phyloP scores from a whole-genome alignment of 176 grass and related monocot species.

The Ampelocalamus luodianensis region DNA sequence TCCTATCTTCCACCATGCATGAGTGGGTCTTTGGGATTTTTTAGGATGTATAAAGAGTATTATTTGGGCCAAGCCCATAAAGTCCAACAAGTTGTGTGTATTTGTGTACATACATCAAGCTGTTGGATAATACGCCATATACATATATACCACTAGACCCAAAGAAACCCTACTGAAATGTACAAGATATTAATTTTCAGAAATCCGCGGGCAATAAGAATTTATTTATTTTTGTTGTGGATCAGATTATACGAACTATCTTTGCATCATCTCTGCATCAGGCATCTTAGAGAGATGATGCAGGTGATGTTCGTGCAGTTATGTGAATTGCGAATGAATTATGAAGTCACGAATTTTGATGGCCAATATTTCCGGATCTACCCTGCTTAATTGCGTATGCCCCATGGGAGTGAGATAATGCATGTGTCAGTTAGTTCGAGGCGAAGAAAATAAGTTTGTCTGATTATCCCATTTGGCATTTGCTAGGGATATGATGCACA shows the following conservation, averaged over 20 bases:
- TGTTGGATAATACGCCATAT: not conserved
- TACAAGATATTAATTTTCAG: not conserved
- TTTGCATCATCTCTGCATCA: not conserved
- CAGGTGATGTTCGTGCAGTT: not conserved
- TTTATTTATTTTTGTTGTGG: not conserved
- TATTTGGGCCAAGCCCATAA: too few relatives aligned
- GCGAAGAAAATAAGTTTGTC: not conserved
- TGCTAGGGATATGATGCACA: not conserved
- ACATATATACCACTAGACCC: not conserved
- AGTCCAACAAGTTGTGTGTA: not conserved
- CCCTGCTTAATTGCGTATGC: too few relatives aligned
- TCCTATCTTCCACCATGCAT: too few relatives aligned
- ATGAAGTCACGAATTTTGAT: not conserved
- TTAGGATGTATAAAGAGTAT: too few relatives aligned
- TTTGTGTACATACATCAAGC: not conserved
- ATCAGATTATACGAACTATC: not conserved
- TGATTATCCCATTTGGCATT: not conserved
- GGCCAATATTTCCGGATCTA: not conserved
- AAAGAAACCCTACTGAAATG: not conserved
- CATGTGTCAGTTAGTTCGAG: not conserved
- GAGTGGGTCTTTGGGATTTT: too few relatives aligned
- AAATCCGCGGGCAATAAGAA: not conserved
- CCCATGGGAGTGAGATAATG: not conserved
- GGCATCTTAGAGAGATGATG: not conserved
- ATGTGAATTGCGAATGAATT: not conserved